Conservation (phyloP, 1,139 yeast species). For the Suhomyces wounanorum region DNA sequence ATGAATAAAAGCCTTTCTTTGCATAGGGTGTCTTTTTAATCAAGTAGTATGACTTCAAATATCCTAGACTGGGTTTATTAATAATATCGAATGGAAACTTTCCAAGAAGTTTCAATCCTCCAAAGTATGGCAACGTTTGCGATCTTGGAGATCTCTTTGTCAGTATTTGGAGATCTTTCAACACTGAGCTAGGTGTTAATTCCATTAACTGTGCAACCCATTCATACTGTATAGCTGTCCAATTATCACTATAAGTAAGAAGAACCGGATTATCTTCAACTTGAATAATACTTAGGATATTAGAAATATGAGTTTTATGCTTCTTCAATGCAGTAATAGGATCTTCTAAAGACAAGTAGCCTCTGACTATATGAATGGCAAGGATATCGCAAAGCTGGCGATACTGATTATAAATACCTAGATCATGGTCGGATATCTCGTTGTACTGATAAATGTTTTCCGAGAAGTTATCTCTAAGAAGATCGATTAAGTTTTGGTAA, state of each 20-base stretch:
- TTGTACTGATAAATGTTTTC: constrained; percentile 18
- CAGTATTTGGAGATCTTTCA: constrained; percentile 4
- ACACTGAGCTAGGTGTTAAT: constrained; percentile 44
- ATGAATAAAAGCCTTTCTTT: constrained; percentile 6
- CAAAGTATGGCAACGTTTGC: constrained; percentile 21
- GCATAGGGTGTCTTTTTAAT: constrained; percentile 7
- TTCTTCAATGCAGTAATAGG: constrained; percentile 62
- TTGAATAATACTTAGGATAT: constrained; percentile 27
- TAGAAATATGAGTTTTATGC: constrained; percentile 62
- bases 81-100: constrained; percentile 25
- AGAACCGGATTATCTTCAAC: background rate
- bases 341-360: constrained; percentile 62
- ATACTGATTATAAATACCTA: constrained; percentile 28
- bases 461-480: constrained; percentile 24
- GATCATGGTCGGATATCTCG: constrained; percentile 32
- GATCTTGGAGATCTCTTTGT: constrained; percentile 12
- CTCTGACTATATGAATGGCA: constrained; percentile 64
- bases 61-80: constrained; percentile 34
- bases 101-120: constrained; percentile 38
- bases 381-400: constrained; percentile 57
- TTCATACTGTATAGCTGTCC: constrained; percentile 49
- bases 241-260: constrained; percentile 22
- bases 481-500: constrained; percentile 34
- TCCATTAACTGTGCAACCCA: constrained; percentile 62
- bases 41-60: constrained; percentile 26